These are phyloP conservation scores for Boletus rufocinnamomeus DNA, from an alignment of 768 basidiomycete species.

Conservation along the genomic window DNA sequence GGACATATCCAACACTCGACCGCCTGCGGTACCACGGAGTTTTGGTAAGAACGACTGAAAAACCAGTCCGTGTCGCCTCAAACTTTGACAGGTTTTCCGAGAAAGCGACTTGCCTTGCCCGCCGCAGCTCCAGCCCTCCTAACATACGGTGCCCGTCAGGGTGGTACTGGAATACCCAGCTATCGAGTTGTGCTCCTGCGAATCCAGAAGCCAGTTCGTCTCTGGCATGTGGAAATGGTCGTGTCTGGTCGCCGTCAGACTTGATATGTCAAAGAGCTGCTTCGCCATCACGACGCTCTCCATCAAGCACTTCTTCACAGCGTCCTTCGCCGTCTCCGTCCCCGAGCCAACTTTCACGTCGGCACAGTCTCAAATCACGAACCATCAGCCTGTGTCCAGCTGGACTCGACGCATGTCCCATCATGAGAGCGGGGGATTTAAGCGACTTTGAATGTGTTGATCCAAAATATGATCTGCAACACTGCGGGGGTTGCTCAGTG, in stretches of 20 bases:
- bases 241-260: constrained; percentile 46
- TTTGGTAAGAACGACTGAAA: constrained; percentile 9
- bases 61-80: background rate
- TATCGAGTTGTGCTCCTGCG: constrained; percentile 15
- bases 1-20: background rate
- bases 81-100: constrained; percentile 15
- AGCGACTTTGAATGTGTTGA: constrained; percentile 68
- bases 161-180: constrained; percentile 21
- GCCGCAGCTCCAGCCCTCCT: background rate
- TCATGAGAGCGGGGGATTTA: constrained; percentile 39
- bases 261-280: constrained; percentile 43
- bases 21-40: constrained; percentile 8
- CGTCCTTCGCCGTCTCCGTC: constrained; percentile 41
- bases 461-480: constrained; percentile 58
- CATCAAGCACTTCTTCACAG: constrained; percentile 20
- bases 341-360: constrained; percentile 24
- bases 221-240: constrained; percentile 41
- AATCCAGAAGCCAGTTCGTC: constrained; percentile 8
- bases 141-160: constrained; percentile 12
- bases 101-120: constrained; percentile 14
- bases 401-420: constrained; percentile 58
- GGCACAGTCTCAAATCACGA: constrained; percentile 40
- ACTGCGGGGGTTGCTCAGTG: constrained; percentile 75
- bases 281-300: constrained; percentile 27
- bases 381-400: constrained; percentile 48